These are phyloP conservation scores for Auxenochlorella pyrenoidosa DNA, from an alignment of 139 green algal genomes.

Conservation along the genomic window DNA sequence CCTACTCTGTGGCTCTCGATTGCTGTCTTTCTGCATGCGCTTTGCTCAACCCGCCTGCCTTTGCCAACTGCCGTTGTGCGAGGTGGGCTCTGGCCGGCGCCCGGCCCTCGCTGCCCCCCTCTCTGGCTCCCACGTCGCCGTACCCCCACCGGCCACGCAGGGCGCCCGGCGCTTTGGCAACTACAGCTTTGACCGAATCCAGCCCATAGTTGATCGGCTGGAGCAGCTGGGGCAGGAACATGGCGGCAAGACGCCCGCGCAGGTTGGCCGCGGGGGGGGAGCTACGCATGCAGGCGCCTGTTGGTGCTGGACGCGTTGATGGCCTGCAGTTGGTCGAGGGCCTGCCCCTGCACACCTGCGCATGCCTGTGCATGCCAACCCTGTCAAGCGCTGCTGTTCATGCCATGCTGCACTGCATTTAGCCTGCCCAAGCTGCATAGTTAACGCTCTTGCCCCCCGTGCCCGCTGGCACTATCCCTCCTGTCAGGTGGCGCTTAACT, in stretches of 20 bases:
- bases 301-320: no score
- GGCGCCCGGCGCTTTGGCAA: slow-evolving; percentile 29
- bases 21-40: no score
- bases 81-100: no score
- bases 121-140: no score
- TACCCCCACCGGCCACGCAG: no score
- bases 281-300: not conserved
- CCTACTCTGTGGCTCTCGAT: no score
- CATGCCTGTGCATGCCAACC: no score
- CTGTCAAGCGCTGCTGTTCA: not conserved
- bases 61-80: no score
- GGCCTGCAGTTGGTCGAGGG: no score
- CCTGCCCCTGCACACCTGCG: no score
- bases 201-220: slow-evolving; percentile 77
- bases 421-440: not conserved
- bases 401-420: not conserved
- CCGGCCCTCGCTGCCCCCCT: no score
- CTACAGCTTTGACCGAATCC: slow-evolving; percentile 44
- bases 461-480: not conserved
- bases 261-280: slow-evolving; percentile 52
- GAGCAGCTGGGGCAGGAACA: slow-evolving; percentile 67
- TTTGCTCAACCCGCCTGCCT: no score
- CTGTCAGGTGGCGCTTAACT: slow-evolving; percentile 83
- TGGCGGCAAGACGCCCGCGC: slow-evolving; percentile 74
- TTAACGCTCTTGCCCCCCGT: not conserved